phyloP scores from a whole-genome alignment of 441 rosid species.

The Mallotus japonicus region DNA sequence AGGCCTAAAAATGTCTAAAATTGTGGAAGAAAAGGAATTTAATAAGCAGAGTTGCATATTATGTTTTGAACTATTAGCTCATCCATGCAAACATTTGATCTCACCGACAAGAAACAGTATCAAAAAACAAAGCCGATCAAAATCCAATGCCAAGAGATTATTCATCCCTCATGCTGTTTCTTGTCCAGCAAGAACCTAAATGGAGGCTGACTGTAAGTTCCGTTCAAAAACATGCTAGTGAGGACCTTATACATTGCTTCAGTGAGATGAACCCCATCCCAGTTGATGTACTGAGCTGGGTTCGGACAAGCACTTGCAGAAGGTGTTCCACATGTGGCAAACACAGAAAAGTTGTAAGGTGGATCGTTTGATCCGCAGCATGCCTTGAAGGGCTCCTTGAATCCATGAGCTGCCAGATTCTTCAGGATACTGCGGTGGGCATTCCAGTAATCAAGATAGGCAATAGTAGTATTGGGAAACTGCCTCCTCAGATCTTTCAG shows the following conservation, averaged over 20 bases:
- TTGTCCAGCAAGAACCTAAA: conserved; percentile 44
- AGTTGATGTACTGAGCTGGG: conserved; percentile 67
- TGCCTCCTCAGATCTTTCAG: conserved; percentile 45
- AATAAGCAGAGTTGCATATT: no score
- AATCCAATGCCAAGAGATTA: not conserved
- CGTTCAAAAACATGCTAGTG: conserved; percentile 57
- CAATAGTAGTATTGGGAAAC: conserved; percentile 55
- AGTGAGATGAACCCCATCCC: conserved; percentile 97
- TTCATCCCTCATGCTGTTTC: conserved; percentile 31
- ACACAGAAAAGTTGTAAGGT: conserved; percentile 56
- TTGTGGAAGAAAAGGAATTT: not conserved
- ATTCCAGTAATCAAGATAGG: conserved; percentile 73
- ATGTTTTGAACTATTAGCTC: not conserved
- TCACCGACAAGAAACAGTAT: not conserved
- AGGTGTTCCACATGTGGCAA: conserved; percentile 59
- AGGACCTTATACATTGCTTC: conserved; percentile 79
- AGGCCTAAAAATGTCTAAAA: no score
- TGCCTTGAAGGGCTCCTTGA: conserved; percentile 67
- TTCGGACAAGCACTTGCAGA: conserved; percentile 41
- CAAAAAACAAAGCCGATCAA: not conserved
- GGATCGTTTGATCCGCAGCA: conserved; percentile 81
- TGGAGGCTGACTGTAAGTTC: conserved; percentile 57
- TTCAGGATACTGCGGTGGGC: conserved; percentile 57
- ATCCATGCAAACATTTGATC: not conserved
- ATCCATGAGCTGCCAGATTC: conserved; percentile 52